Conservation (phyloP, 2,329 filamentous ascomycete species). For the Taxawa tesnikishii region DNA sequence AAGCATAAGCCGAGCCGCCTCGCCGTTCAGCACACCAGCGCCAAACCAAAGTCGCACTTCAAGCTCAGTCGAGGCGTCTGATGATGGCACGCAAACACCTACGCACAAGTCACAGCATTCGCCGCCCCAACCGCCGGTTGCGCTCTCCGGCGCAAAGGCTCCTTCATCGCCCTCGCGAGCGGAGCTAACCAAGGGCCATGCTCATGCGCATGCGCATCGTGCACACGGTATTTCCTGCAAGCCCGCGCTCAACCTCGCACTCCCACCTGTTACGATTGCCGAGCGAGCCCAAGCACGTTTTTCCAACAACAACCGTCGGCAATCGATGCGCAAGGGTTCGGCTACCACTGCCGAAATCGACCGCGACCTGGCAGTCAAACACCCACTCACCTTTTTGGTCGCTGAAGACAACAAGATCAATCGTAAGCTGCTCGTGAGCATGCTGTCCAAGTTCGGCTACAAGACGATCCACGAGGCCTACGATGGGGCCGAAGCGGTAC, state of each 20-base stretch:
- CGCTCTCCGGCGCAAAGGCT: background rate
- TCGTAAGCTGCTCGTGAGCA: constrained; percentile 52
- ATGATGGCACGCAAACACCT: constrained; percentile 2
- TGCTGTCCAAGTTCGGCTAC: constrained; percentile 57
- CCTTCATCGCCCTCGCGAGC: too few species aligned
- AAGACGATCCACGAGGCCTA: constrained; percentile 50
- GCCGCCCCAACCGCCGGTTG: too few species aligned
- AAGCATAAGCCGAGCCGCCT: constrained; percentile 34
- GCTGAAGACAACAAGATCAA: constrained; percentile 66
- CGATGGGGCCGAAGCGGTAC: constrained; percentile 56
- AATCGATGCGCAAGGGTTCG: constrained; percentile 12
- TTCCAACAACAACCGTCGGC: constrained; percentile 4
- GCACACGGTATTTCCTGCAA: background rate
- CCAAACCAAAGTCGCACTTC: constrained; percentile 4
- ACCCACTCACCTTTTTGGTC: constrained; percentile 55
- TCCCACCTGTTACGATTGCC: constrained; percentile 2
- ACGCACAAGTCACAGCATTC: background rate
- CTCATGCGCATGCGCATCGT: too few species aligned
- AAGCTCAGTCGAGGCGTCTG: constrained; percentile 3
- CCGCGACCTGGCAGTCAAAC: constrained; percentile 43
- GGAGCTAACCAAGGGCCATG: too few species aligned
- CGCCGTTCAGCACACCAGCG: constrained; percentile 33
- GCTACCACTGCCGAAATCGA: constrained; percentile 30
- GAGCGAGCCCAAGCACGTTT: too few species aligned
- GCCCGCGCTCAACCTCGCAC: constrained; percentile 3